Conservation (phyloP, 768 basidiomycete genomes). For the Mrakia blollopis region DNA sequence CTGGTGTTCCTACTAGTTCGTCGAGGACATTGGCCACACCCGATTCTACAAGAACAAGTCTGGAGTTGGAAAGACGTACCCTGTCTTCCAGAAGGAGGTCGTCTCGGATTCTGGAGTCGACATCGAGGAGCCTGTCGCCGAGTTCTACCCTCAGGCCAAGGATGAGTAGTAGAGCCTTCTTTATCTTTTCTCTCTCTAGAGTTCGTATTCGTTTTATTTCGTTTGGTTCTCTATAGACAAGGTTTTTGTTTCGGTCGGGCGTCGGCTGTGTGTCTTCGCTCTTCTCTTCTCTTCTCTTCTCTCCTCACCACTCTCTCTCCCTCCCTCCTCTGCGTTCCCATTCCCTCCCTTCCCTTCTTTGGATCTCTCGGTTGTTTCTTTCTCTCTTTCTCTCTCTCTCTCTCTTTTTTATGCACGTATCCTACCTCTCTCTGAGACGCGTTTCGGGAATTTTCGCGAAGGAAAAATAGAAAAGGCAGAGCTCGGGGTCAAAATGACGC, state of each 20-base stretch:
- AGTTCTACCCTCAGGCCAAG: constrained; percentile 19
- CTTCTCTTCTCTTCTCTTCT: background rate
- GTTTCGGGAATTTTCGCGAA: background rate
- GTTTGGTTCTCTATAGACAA: background rate
- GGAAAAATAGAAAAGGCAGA: background rate
- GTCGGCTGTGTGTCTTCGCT: background rate
- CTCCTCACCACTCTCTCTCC: too few relatives aligned
- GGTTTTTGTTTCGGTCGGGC: background rate
- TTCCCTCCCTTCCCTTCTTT: too few relatives aligned
- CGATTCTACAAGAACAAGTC: constrained; percentile 57
- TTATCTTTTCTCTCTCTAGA: background rate
- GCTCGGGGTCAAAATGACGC: too few relatives aligned
- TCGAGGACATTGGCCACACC: constrained; percentile 88
- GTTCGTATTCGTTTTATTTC: background rate
- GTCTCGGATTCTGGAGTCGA: constrained; percentile 66
- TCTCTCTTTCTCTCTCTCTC: background rate
- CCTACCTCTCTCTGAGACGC: too few relatives aligned
- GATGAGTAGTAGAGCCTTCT: constrained; percentile 6
- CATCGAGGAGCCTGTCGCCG: constrained; percentile 44
- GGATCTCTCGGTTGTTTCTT: background rate
- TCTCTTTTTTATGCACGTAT: background rate
- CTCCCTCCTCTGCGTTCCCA: too few relatives aligned
- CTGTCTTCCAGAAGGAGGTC: constrained; percentile 54
- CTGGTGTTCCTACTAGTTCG: constrained; percentile 52
- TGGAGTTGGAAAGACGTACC: constrained; percentile 67